These are phyloP conservation scores for Cynanchum wilfordii DNA, from an alignment of 257 asterid species.

Conservation along the genomic window DNA sequence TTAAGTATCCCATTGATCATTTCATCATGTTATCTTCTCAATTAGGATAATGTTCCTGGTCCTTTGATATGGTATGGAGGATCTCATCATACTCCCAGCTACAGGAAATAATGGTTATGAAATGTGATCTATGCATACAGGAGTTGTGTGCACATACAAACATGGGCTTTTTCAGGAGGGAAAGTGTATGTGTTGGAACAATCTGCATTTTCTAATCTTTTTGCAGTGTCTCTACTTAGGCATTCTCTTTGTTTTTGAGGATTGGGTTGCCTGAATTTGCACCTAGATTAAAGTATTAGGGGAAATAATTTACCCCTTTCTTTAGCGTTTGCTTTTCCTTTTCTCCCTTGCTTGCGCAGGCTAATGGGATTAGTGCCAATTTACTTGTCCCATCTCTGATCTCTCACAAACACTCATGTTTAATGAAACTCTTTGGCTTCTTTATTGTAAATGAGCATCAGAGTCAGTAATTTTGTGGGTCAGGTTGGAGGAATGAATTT, in stretches of 20 bases:
- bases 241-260: neutral
- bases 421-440: neutral
- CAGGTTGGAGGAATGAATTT: no score
- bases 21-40: neutral
- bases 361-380: neutral
- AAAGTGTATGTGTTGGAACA: neutral
- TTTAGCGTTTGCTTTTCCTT: neutral
- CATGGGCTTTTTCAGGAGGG: neutral
- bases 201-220: neutral
- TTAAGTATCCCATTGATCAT: neutral
- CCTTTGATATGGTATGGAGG: neutral
- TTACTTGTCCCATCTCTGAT: neutral
- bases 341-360: neutral
- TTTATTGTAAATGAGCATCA: neutral
- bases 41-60: neutral
- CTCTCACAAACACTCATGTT: neutral
- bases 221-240: no score
- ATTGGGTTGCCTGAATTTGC: no score
- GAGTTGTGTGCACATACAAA: neutral
- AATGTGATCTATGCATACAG: neutral
- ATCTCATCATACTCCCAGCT: neutral
- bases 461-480: neutral
- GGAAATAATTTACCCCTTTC: neutral
- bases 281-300: no score
- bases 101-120: neutral